These are phyloP conservation scores for Martensiomyces pterosporus DNA, from an alignment of 192 early-diverging fungal species.

Conservation along the genomic window DNA sequence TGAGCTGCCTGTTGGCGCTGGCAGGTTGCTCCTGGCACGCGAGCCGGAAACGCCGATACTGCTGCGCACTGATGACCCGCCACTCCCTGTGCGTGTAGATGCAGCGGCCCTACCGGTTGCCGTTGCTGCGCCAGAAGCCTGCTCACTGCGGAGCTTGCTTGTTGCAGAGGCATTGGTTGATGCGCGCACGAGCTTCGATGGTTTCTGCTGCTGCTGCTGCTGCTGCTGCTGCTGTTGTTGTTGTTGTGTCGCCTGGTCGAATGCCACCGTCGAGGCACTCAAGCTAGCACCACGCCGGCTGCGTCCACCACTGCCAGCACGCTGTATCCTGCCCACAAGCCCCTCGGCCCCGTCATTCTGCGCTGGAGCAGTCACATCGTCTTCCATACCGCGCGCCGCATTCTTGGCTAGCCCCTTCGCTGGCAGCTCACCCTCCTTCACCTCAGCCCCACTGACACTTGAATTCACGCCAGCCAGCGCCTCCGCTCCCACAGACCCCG, in stretches of 20 bases:
- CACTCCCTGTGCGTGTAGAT: too few relatives aligned
- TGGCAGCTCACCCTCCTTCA: not conserved
- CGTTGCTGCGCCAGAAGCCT: too few relatives aligned
- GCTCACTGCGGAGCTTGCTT: not conserved
- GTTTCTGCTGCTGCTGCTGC: conserved; percentile 7
- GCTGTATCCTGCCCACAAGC: too few relatives aligned
- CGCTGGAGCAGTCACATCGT: too few relatives aligned
- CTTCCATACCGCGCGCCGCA: too few relatives aligned
- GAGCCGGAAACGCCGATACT: too few relatives aligned
- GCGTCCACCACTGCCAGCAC: not conserved
- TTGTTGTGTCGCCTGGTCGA: not conserved
- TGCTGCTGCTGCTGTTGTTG: conserved; percentile 3
- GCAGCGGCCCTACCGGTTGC: too few relatives aligned
- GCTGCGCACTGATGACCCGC: too few relatives aligned
- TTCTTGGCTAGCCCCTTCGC: too few relatives aligned
- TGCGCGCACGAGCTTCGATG: conserved; percentile 6
- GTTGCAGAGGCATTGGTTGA: not conserved
- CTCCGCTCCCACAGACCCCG: not conserved
- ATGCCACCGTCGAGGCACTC: too few relatives aligned
- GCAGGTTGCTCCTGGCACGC: not conserved
- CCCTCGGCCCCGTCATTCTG: too few relatives aligned
- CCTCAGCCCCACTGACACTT: too few relatives aligned
- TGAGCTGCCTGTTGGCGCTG: not conserved
- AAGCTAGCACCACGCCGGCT: not conserved
- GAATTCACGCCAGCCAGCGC: not conserved